Base-by-base conservation (phyloP, 2,329 filamentous ascomycete genomes). In the Phialophora verrucosa region DNA sequence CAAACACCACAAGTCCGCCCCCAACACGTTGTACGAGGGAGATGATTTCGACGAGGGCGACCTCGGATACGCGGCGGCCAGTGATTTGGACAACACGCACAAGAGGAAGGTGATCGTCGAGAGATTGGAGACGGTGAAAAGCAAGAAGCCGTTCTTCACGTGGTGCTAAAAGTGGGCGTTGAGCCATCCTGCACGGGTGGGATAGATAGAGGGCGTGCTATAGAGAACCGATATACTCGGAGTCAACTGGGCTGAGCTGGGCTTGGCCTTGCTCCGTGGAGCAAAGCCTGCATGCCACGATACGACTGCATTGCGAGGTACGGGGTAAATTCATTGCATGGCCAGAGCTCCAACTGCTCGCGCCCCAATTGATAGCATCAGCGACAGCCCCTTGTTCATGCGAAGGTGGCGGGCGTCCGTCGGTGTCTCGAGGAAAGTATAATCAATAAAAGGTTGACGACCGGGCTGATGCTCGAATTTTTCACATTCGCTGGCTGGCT, bases 71-170 rank as follows among this genome's bases (percentile, higher is more conserved):
- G 92, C 93, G 11, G 94, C 93, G 0, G 95, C 95, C 0, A 92
- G 94, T 77, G 95, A 92, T 29, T 92, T 96, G 87, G 95, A 98
- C 78, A 53, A 35, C 17, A 91, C 91, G 12, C 91, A 93, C 74
- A 89, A 91, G 76, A 87, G 93, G 73, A 96, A 95, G 79, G 95
- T 99, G 56, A 98, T 99, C 82, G 93, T 99, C 56, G 95, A 99
- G 83, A 85, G 95, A 69, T 81, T 99, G 65, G 95, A 99, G 83
- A 91, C 94, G 67, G 95, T 99, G 69, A 98, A 98, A 84, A 92
- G 89, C 76, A 91, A 90, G 77, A 96, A 96, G 76, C 95, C 95
- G 1, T 93, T 99, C 35, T 99, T 99, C 79, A 60, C 59, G 7
- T 68, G 66, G 60, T 65, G 63, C 63, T 63, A 51, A 25, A 12